phyloP scores from a whole-genome alignment of 1,139 yeast species.

The Hyphopichia burtonii region DNA sequence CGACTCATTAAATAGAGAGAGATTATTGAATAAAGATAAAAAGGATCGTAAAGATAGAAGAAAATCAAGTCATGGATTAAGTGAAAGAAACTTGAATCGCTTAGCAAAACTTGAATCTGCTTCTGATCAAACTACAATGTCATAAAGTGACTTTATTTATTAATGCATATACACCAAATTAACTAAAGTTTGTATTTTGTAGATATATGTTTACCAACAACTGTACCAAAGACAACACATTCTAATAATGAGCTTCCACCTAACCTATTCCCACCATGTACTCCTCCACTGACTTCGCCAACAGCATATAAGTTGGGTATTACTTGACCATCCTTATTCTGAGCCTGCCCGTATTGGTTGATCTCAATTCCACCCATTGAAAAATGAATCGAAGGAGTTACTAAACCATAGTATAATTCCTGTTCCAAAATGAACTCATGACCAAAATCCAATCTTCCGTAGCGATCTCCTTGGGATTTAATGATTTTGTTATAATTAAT shows the following conservation, averaged over 20 bases:
- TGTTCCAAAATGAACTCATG: conserved; percentile 10
- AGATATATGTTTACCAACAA: conserved; percentile 14
- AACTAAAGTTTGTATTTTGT: neutral
- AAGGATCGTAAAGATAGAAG: conserved; percentile 39
- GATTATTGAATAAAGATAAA: conserved; percentile 33
- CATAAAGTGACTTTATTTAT: neutral
- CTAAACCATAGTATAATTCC: conserved; percentile 28
- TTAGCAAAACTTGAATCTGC: neutral
- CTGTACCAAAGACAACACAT: conserved; percentile 38
- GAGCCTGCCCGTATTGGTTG: conserved; percentile 24
- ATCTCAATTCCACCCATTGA: conserved; percentile 42
- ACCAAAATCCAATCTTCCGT: conserved; percentile 24
- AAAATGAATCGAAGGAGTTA: conserved; percentile 40
- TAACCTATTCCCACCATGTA: conserved; percentile 38
- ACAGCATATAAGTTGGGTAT: conserved; percentile 31
- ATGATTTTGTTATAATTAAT: conserved; percentile 12
- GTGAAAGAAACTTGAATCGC: conserved; percentile 2
- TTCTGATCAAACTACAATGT: neutral
- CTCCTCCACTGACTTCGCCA: conserved; percentile 41
- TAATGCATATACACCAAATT: neutral
- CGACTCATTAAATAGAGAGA: conserved; percentile 20
- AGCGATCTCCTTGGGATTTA: conserved; percentile 13
- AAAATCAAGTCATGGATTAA: conserved; percentile 13
- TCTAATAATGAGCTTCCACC: conserved; percentile 40
- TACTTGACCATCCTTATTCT: conserved; percentile 14